Evolutionary conservation across 495 filamentous ascomycete species (phyloP), one percentile per base, ranked within the genome.

Genomic region (Lasiosphaeria hispida): DNA sequence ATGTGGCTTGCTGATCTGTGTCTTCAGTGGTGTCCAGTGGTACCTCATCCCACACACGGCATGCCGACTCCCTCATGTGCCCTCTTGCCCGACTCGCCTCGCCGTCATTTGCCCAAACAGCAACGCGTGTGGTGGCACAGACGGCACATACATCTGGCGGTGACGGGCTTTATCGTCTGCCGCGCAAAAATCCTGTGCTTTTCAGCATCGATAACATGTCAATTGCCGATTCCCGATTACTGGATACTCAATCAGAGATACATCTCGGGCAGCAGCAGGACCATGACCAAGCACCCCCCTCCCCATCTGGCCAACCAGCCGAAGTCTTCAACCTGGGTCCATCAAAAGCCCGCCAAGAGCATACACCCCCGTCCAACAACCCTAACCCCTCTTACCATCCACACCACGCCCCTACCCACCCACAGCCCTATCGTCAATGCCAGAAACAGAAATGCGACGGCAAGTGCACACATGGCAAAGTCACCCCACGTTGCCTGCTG

Each of bases 401-500:
- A 57, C 54, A 64, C 34, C 18, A 61, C n/a, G 2, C 55, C 55
- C 60, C 60, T 57, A 43, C 62, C 35, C 7, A 47, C 14, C 66
- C 63, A 69, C 48, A 57, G 50, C 8, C 44, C 59, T 5, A 30
- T 56, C 40, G 54, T 35, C 15, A 53, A 19, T 0, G 35, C 59
- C 9, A 63, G 10, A 23, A 70, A 53, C 15, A 64, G 33, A 52
- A 69, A 64, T 43, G 66, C 19, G 13, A 48, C 17, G 1, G 69
- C 69, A 39, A 72, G 52, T 6, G 65, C 35, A 38, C 58, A 65
- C 10, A 67, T 30, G 2, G 42, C 57, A 23, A 42, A 55, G 48
- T 73, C 71, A 7, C 51, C 54, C 59, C 43, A 51, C 1, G 63
- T 69, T 23, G 65, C 52, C 53, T 52, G 52, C 15, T 55, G 44